These are phyloP conservation scores for Fusarium tjaetaba DNA, from an alignment of 2,329 filamentous ascomycete species.

Conservation along the genomic window DNA sequence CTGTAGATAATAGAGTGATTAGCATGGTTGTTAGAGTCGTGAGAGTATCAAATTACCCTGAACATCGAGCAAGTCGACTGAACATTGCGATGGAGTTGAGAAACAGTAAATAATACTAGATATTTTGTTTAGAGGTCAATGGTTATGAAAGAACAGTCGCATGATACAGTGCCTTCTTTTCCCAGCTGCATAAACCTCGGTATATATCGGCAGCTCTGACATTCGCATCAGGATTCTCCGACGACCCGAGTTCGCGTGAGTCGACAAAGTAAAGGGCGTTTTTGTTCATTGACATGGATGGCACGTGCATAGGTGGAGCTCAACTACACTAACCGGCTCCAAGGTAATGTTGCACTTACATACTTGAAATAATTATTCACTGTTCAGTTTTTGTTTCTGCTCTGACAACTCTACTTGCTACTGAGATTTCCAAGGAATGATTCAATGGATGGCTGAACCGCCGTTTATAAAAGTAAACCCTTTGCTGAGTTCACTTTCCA, in stretches of 20 bases:
- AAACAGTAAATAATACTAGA: not conserved
- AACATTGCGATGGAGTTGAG: slow-evolving; percentile 28
- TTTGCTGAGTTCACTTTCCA: not conserved
- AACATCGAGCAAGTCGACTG: slow-evolving; percentile 28
- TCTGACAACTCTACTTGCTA: not conserved
- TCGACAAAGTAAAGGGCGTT: slow-evolving; percentile 32
- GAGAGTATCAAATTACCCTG: slow-evolving; percentile 19
- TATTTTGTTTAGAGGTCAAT: not conserved
- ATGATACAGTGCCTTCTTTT: not conserved
- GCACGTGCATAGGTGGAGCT: slow-evolving; percentile 2
- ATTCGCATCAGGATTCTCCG: slow-evolving; percentile 29
- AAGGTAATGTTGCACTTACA: not conserved
- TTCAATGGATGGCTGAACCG: not conserved
- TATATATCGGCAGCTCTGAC: slow-evolving; percentile 31
- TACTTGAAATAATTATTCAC: not conserved
- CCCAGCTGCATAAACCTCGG: slow-evolving; percentile 15
- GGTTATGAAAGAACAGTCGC: not conserved
- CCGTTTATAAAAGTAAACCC: not conserved
- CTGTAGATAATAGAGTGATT: slow-evolving; percentile 22
- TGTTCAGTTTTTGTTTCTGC: not conserved
- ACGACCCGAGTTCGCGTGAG: slow-evolving; percentile 1
- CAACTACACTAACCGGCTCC: not conserved
- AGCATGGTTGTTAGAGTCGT: not conserved
- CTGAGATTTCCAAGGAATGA: not conserved
- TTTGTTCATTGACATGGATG: too few relatives aligned